Evolutionary conservation across 2,329 filamentous ascomycete species (phyloP).

Genomic region (Sordariomycetes sp.): DNA sequence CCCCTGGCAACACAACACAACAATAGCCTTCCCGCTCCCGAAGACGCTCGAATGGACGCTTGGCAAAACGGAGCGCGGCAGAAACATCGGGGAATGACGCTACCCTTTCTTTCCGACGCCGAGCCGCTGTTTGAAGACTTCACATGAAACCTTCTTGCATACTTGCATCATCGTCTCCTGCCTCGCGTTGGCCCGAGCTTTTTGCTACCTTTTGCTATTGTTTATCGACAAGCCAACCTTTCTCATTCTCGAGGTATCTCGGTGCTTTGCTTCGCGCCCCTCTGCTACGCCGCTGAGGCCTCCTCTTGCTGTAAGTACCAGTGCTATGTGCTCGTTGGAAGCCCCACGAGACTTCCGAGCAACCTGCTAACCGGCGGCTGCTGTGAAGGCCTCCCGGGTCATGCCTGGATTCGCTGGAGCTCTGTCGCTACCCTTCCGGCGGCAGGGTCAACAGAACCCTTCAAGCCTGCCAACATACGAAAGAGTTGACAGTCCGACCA

Average conservation of each 20-base stretch:
- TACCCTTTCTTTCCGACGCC: not conserved
- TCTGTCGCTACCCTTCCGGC: slow-evolving; percentile 1
- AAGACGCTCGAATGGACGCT: not conserved
- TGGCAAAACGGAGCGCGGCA: not conserved
- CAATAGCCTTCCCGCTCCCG: not conserved
- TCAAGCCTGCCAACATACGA: slow-evolving; percentile 40
- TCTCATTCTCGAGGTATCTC: not conserved
- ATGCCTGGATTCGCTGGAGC: not conserved
- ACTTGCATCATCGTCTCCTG: not conserved
- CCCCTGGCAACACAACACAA: not conserved
- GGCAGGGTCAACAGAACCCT: not conserved
- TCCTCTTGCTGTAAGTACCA: not conserved
- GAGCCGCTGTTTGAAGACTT: not conserved
- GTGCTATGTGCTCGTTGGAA: not conserved
- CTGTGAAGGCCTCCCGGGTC: not conserved
- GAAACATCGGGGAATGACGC: not conserved
- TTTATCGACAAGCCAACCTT: not conserved
- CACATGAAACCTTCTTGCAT: not conserved
- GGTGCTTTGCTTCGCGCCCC: not conserved
- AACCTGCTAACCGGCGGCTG: not conserved
- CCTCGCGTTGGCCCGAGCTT: not conserved
- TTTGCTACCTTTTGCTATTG: not conserved
- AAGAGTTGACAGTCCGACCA: slow-evolving; percentile 26
- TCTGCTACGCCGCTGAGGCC: not conserved
- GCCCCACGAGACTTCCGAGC: not conserved